phyloP scores from a whole-genome alignment of 306 rosid species.

The Quercus cerris region DNA sequence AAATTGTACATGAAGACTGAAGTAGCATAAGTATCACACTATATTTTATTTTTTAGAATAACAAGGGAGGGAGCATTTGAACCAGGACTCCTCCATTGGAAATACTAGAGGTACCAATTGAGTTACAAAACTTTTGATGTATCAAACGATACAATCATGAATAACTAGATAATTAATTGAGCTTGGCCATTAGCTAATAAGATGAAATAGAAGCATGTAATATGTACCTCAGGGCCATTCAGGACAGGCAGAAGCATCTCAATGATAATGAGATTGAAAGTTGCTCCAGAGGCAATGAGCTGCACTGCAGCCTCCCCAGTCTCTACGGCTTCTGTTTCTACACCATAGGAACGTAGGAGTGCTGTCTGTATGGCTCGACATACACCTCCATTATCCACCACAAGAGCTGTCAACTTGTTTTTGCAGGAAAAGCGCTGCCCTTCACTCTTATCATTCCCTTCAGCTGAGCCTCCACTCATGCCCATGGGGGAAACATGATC shows the following conservation, averaged over 20 bases:
- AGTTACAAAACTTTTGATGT: too few species aligned
- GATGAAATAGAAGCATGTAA: background rate
- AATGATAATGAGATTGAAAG: constrained; percentile 16
- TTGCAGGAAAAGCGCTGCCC: too few species aligned
- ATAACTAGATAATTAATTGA: background rate
- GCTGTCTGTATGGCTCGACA: background rate
- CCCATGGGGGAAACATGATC: too few species aligned
- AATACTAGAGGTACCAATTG: too few species aligned
- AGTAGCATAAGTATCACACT: too few species aligned
- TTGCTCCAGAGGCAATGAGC: constrained; percentile 8
- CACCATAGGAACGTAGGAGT: background rate
- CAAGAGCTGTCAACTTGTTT: constrained; percentile 4
- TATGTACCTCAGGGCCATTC: constrained; percentile 6
- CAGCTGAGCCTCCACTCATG: too few species aligned
- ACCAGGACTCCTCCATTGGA: too few species aligned
- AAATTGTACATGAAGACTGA: background rate
- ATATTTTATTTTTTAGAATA: too few species aligned
- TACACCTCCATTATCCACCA: background rate
- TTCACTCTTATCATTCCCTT: background rate
- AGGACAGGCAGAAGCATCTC: constrained; percentile 4
- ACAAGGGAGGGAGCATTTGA: too few species aligned
- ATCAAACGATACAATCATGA: too few species aligned
- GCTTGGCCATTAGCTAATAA: background rate
- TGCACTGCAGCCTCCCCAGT: constrained; percentile 17
- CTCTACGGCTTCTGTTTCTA: constrained; percentile 5